phyloP scores from a whole-genome alignment of 345 rosid genomes.

The Gossypium ekmanianum region DNA sequence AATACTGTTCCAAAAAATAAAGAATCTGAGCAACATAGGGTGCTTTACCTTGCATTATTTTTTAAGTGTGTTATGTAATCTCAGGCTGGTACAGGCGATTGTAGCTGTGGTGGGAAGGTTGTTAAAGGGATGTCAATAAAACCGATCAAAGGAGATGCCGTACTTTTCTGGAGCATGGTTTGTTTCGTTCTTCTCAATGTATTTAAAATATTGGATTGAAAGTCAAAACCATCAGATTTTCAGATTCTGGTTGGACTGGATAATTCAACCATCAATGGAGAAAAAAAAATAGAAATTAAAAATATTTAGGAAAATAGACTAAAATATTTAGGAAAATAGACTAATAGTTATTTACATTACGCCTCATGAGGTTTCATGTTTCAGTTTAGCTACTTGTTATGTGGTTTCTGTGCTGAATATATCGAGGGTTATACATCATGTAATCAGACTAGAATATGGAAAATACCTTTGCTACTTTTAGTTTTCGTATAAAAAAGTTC shows the following conservation, averaged over 20 bases:
- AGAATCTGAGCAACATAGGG: no score
- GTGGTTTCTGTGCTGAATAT: no score
- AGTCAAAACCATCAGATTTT: no score
- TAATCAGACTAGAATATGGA: no score
- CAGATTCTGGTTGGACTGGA: no score
- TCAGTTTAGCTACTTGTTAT: neutral
- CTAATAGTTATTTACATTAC: neutral
- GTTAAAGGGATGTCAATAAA: constrained; percentile 75
- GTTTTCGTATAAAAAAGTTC: no score
- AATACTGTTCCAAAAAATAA: no score
- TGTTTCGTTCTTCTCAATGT: constrained; percentile 27
- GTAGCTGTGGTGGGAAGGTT: constrained; percentile 80
- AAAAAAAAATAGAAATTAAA: no score
- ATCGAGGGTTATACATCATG: neutral
- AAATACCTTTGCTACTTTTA: no score
- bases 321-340: no score
- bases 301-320: no score
- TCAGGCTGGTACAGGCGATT: constrained; percentile 86
- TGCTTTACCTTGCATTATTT: neutral
- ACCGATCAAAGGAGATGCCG: constrained; percentile 81
- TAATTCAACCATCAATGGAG: no score
- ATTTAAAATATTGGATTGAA: neutral
- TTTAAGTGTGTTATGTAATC: constrained; percentile 12
- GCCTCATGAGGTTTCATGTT: neutral
- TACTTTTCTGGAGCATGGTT: constrained; percentile 99